Evolutionary conservation across 2,329 filamentous ascomycete species (phyloP), one percentile per base, ranked within the genome.

Genomic region (Xylariaceae sp.): DNA sequence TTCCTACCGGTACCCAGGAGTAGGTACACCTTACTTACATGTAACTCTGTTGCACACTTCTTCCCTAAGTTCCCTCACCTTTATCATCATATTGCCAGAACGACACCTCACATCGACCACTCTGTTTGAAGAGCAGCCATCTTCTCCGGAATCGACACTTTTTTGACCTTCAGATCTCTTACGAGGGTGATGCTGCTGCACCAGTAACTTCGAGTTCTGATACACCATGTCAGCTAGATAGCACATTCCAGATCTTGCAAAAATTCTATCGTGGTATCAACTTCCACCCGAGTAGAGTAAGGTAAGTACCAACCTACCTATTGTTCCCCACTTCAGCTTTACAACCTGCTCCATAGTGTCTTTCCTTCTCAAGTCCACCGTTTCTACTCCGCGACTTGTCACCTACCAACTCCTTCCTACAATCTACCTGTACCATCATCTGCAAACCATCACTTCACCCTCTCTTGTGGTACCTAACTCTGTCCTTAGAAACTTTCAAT

Each of bases 291-390:
- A n/a, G n/a, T n/a, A n/a, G n/a, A n/a, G n/a, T n/a, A n/a, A n/a
- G n/a, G n/a, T n/a, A n/a, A n/a, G n/a, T n/a, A n/a, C n/a, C 6
- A 37, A 45, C 19, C 47, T 41, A 36, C 23, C 41, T 46, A 46
- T 19, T 3, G 7, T 26, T 29, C 33, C 6, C 8, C 12, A 31
- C n/a, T n/a, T n/a, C n/a, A n/a, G n/a, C n/a, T n/a, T n/a, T n/a
- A n/a, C n/a, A n/a, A n/a, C n/a, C n/a, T n/a, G n/a, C n/a, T n/a
- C n/a, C n/a, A n/a, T n/a, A n/a, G n/a, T n/a, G n/a, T n/a, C 28
- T 4, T 19, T 11, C n/a, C 2, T 2, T 33, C 34, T 17, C 12
- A 8, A 29, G 5, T 16, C 24, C 12, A 3, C 4, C 9, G 49
- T 19, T 19, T 17, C 7, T 29, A 39, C 12, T 40, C 21, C 3